These are phyloP conservation scores for Microbotryomycetes sp. DNA, from an alignment of 1,284 basidiomycete species.

Conservation along the genomic window DNA sequence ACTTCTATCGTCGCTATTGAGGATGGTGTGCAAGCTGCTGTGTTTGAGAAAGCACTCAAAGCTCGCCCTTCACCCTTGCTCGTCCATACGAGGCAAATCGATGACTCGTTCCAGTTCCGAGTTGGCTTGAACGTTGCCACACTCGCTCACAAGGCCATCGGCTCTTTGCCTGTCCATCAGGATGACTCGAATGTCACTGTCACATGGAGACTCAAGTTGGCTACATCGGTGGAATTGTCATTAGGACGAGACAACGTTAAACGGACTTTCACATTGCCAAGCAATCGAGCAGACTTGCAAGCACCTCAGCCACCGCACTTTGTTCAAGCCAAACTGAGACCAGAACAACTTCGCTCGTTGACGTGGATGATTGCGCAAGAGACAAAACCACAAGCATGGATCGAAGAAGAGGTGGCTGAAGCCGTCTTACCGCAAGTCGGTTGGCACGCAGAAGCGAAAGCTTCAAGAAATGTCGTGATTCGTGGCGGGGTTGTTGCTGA, in stretches of 20 bases:
- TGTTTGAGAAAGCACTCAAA: constrained; percentile 59
- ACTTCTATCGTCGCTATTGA: constrained; percentile 55
- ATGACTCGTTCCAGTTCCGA: constrained; percentile 58
- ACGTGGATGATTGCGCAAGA: constrained; percentile 90
- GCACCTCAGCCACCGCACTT: constrained; percentile 75
- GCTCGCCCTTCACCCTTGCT: constrained; percentile 78
- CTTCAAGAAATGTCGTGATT: constrained; percentile 64
- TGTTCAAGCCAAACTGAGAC: constrained; percentile 58
- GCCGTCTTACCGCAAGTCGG: constrained; percentile 75
- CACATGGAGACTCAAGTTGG: constrained; percentile 50
- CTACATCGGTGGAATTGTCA: constrained; percentile 39
- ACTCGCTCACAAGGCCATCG: constrained; percentile 76
- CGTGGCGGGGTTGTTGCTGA: constrained; percentile 90
- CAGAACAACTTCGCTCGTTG: constrained; percentile 81
- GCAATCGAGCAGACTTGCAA: constrained; percentile 69
- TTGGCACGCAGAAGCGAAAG: constrained; percentile 89
- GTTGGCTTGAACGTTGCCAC: constrained; percentile 84
- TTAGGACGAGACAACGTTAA: background rate
- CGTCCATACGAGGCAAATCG: constrained; percentile 72
- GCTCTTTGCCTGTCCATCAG: constrained; percentile 72
- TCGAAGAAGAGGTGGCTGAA: constrained; percentile 91
- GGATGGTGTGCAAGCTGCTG: constrained; percentile 61
- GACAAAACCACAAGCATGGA: constrained; percentile 58
- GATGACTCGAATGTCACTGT: constrained; percentile 52
- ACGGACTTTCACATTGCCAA: constrained; percentile 59